Evolutionary conservation across 176 grass and related monocot species (phyloP), one percentile per base, ranked within the genome.

Genomic region (Juncus effusus): DNA sequence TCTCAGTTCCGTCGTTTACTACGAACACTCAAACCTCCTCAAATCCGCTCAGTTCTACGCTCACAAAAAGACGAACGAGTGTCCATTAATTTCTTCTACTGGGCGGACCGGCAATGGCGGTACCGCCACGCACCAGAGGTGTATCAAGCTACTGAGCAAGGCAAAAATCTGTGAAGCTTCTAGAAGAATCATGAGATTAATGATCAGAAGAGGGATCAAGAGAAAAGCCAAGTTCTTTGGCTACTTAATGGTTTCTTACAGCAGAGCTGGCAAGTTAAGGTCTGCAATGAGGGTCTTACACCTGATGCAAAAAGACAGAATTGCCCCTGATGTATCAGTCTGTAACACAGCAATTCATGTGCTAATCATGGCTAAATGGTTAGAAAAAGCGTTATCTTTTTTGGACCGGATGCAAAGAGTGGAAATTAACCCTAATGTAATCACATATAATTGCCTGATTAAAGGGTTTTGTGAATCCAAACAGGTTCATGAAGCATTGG

Each of bases 301-400:
- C 10, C 72, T 97, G 60, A 92, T 97, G 88, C 88, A 97, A 72
- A 97, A 89, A 77, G 88, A 91, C 14, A 82, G 87, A 37, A 81
- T 85, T n/a, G 77, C 44, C 2, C 82, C 87, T 0, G 85, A 96
- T 74, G 66, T 86, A 38, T 81, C 67, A 4, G 71, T 91, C 8
- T 96, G 93, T 67, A 96, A 91, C 1, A 44, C 86, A 19, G 72
- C 85, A 0, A 90, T 91, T 61, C 74, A 91, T 40, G 87, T 86
- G 10, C 87, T 96, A 51, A 80, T 96, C 5, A 68, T 88, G 77
- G 87, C 93, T 2, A 73, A 66, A 2, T 80, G 80, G 3, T 28
- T 96, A 0, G 82, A 91, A 63, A 89, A 96, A 78, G 84, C 87
- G 0, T 50, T 96, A 1, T 74, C 64, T 39, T 96, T 96, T 53